Evolutionary conservation across 2,329 filamentous ascomycete species (phyloP).

Genomic region (Balansia obtecta): DNA sequence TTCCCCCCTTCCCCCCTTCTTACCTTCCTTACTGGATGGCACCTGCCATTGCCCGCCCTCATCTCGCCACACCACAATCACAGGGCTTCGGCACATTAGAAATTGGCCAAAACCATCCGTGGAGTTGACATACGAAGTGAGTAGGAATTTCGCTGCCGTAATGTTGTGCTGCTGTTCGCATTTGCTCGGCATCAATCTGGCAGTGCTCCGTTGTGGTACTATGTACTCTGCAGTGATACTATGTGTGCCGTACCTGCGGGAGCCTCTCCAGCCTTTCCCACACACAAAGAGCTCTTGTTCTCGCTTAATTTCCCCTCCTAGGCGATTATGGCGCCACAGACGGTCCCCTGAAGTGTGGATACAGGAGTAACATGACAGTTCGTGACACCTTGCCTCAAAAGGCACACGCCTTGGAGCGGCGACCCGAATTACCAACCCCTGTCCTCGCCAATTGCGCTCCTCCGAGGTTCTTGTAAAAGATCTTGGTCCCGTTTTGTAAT

Average conservation of each 20-base stretch:
- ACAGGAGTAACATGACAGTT: constrained; percentile 6
- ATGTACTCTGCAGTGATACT: too few species aligned
- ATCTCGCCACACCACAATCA: neutral
- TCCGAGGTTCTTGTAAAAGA: neutral
- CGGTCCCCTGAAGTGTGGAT: too few species aligned
- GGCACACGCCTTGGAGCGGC: constrained; percentile 13
- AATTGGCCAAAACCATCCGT: too few species aligned
- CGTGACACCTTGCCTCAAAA: constrained; percentile 24
- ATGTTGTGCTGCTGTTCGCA: too few species aligned
- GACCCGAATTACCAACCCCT: neutral
- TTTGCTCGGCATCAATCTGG: too few species aligned
- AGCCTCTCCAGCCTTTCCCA: neutral
- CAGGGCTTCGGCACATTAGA: neutral
- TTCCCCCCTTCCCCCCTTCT: too few species aligned
- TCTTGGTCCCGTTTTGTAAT: neutral
- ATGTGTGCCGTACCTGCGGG: neutral
- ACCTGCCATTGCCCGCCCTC: neutral
- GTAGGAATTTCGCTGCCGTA: too few species aligned
- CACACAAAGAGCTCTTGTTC: neutral
- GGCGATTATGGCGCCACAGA: too few species aligned
- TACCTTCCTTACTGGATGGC: too few species aligned
- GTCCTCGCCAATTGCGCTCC: constrained; percentile 4
- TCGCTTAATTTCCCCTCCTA: constrained; percentile 7
- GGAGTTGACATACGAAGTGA: too few species aligned
- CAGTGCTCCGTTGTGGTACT: too few species aligned